Conservation (phyloP, 2,329 filamentous ascomycete genomes). For the Neocatenulostroma microsporum region DNA sequence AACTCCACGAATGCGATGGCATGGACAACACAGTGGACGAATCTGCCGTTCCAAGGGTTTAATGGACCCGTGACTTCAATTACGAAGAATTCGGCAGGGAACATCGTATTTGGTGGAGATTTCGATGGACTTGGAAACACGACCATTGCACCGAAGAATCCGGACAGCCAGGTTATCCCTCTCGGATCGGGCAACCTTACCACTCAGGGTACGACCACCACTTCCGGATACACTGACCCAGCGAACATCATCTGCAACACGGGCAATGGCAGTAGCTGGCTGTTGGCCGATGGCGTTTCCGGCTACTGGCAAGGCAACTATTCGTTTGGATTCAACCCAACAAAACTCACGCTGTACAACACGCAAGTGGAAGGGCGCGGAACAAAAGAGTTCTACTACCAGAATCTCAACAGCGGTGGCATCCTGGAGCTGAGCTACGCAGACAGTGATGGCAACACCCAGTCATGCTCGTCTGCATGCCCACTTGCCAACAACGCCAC, state of each 20-base stretch:
- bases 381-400: conserved; percentile 80
- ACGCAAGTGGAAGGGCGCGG: conserved; percentile 72
- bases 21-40: conserved; percentile 69
- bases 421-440: conserved; percentile 95
- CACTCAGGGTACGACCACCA: conserved; percentile 54
- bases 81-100: conserved; percentile 66
- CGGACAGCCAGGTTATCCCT: conserved; percentile 71
- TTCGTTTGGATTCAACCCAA: conserved; percentile 75
- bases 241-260: conserved; percentile 76
- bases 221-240: conserved; percentile 63
- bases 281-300: conserved; percentile 63
- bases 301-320: conserved; percentile 82
- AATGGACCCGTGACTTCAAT: conserved; percentile 89
- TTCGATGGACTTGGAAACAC: conserved; percentile 85
- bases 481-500: conserved; percentile 67
- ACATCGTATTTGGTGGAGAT: conserved; percentile 84
- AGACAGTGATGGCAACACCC: conserved; percentile 59
- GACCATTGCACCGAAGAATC: conserved; percentile 56
- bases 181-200: conserved; percentile 67
- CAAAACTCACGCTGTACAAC: conserved; percentile 81
- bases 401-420: conserved; percentile 74
- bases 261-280: conserved; percentile 68
- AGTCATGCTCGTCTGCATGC: conserved; percentile 72
- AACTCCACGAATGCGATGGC: conserved; percentile 87
- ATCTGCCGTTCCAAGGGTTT: conserved; percentile 85